Evolutionary conservation across 2,329 filamentous ascomycete genomes (phyloP).

Genomic region (Aspergillus fructus): DNA sequence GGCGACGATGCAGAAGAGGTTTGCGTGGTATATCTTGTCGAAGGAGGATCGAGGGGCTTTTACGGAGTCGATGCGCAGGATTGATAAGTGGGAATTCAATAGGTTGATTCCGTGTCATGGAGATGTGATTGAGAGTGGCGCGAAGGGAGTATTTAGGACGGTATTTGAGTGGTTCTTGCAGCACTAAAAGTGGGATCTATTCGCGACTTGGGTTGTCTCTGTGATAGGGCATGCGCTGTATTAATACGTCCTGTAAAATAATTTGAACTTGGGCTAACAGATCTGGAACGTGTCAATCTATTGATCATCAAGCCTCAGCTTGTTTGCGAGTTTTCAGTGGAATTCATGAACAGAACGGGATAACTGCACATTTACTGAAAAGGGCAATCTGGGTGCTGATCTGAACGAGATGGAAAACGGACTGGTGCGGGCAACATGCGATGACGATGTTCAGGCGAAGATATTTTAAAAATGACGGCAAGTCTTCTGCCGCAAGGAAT

Average conservation of each 20-base stretch:
- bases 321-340: too few relatives aligned
- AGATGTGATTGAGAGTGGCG: conserved; percentile 74
- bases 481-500: too few relatives aligned
- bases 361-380: not conserved
- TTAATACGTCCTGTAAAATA: not conserved
- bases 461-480: too few relatives aligned
- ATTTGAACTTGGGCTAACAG: not conserved
- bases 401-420: not conserved
- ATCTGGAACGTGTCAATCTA: not conserved
- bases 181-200: conserved; percentile 26
- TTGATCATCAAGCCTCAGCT: not conserved
- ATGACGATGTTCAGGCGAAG: not conserved
- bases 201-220: conserved; percentile 1
- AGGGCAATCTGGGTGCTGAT: not conserved
- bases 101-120: conserved; percentile 90
- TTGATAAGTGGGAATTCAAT: conserved; percentile 80
- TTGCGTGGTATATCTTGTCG: conserved; percentile 75
- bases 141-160: conserved; percentile 73
- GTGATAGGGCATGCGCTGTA: not conserved
- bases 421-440: not conserved
- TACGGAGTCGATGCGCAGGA: conserved; percentile 65
- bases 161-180: conserved; percentile 80
- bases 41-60: conserved; percentile 65
- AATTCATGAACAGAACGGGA: too few relatives aligned
- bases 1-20: conserved; percentile 74